These are phyloP conservation scores for Trichoderma aggressivum DNA, from an alignment of 2,329 filamentous ascomycete genomes.

Conservation along the genomic window DNA sequence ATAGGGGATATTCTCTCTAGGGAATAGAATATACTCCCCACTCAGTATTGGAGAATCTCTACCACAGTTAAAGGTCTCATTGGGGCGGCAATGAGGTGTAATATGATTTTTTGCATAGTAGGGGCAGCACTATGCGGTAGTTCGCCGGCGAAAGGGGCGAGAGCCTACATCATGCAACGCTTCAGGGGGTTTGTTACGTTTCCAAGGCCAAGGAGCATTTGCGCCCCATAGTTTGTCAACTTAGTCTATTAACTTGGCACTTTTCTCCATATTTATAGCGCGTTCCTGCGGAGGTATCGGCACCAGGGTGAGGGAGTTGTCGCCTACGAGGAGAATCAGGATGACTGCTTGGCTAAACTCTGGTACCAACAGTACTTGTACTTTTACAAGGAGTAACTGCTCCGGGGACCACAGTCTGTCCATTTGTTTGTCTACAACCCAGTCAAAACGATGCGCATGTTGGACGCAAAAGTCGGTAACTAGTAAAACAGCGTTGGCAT, in stretches of 20 bases:
- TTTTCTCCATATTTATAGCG: not conserved
- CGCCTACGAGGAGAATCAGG: not conserved
- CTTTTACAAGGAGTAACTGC: not conserved
- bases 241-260: not conserved
- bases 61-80: not conserved
- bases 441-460: not conserved
- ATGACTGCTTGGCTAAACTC: not conserved
- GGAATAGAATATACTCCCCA: not conserved
- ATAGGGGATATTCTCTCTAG: not conserved
- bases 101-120: not conserved
- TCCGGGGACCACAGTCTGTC: not conserved
- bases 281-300: not conserved
- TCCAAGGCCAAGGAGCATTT: not conserved
- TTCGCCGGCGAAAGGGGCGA: not conserved
- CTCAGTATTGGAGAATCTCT: not conserved
- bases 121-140: not conserved
- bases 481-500: not conserved
- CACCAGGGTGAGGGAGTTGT: not conserved
- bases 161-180: not conserved
- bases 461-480: not conserved
- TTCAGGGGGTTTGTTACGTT: not conserved
- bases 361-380: not conserved
- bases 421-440: not conserved
- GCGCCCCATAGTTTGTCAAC: not conserved
- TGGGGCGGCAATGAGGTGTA: not conserved